Conservation (phyloP, 768 basidiomycete genomes). For the Amanita jacksonii region DNA sequence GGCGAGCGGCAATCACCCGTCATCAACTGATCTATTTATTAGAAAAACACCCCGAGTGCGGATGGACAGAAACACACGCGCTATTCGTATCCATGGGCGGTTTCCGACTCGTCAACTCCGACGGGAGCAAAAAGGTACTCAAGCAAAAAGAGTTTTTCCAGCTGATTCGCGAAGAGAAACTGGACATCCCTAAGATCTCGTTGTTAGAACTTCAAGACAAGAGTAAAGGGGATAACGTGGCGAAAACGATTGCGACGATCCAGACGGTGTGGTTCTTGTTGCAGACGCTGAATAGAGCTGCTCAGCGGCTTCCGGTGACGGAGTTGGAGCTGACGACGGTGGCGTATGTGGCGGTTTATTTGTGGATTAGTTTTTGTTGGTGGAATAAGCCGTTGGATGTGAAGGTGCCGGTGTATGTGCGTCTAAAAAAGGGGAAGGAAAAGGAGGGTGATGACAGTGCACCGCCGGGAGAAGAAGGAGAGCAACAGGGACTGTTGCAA, state of each 20-base stretch:
- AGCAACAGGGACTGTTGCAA: too few species aligned
- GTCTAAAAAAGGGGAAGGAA: too few species aligned
- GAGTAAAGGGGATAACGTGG: not conserved
- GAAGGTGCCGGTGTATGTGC: not conserved
- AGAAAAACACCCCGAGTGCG: not conserved
- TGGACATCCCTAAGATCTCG: not conserved
- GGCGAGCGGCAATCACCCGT: too few species aligned
- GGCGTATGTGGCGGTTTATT: not conserved
- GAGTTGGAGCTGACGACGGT: not conserved
- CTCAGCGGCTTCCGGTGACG: not conserved
- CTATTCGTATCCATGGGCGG: not conserved
- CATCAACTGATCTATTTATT: too few species aligned
- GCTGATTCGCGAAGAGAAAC: too few species aligned
- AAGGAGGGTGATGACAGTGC: not conserved
- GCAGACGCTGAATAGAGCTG: not conserved
- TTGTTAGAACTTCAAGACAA: conserved; percentile 1
- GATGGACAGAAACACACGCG: conserved; percentile 4
- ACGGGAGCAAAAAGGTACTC: not conserved
- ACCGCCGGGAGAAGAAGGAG: too few species aligned
- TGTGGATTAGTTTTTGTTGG: not conserved
- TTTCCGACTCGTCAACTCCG: not conserved
- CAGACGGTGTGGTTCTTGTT: not conserved
- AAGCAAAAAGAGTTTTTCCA: too few species aligned
- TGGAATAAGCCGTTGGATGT: not conserved
- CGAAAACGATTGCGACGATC: not conserved